Percentiles rank a stretch among this genome's conserved stretches.
phyloP scores from a whole-genome alignment of 2,329 filamentous ascomycete genomes.

The Aspergillus proliferans region DNA sequence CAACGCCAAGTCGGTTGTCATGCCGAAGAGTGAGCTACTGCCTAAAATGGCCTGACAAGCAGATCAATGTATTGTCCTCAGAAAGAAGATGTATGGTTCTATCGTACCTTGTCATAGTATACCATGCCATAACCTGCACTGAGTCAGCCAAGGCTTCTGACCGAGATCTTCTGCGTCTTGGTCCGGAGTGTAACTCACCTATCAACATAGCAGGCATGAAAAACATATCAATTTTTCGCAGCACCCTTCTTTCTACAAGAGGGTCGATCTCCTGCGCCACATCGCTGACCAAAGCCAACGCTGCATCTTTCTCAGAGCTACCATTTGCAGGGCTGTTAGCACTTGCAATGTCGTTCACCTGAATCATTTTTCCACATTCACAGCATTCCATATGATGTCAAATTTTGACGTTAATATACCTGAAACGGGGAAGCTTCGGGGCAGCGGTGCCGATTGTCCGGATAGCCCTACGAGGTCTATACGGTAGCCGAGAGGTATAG shows the following conservation, averaged over 20 bases:
- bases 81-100: not conserved
- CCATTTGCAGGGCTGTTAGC: not conserved
- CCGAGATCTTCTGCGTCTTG: not conserved
- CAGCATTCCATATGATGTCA: not conserved
- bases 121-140: slow-evolving; percentile 54
- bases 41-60: slow-evolving; percentile 60
- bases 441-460: too few relatives aligned
- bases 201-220: slow-evolving; percentile 63
- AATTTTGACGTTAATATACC: not conserved
- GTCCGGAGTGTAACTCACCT: slow-evolving; percentile 25
- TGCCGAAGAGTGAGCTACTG: slow-evolving; percentile 66
- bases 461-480: too few relatives aligned
- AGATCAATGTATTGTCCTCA: not conserved
- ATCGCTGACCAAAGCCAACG: slow-evolving; percentile 56
- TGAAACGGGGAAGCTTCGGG: too few relatives aligned
- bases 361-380: not conserved
- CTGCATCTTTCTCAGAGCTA: slow-evolving; percentile 49
- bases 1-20: slow-evolving; percentile 63
- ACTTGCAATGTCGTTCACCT: not conserved
- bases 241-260: slow-evolving; percentile 48
- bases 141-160: not conserved
- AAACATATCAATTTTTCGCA: slow-evolving; percentile 62
- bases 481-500: too few relatives aligned
- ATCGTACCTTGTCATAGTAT: slow-evolving; percentile 59
- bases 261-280: slow-evolving; percentile 45